Evolutionary conservation across 352 stramenopile genomes (phyloP).

Genomic region (Globisporangium middletonii): DNA sequence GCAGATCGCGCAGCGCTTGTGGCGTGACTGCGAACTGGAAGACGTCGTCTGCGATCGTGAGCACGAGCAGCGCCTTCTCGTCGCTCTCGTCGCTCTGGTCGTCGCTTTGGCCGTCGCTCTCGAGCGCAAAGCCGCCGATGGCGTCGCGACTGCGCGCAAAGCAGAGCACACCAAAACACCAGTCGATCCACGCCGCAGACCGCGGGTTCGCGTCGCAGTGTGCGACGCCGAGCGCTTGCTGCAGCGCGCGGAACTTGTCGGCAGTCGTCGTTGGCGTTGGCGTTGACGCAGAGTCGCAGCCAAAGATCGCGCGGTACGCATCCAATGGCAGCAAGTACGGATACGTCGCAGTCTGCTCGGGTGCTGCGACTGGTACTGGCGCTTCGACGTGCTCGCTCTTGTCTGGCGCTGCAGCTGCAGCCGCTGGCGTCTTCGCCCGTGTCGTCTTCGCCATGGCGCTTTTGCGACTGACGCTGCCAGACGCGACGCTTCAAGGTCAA

Average conservation of each 20-base stretch:
- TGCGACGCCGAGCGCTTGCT: slow-evolving; percentile 32
- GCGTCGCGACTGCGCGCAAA: slow-evolving; percentile 30
- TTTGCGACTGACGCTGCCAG: not conserved
- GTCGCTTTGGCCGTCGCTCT: too few relatives aligned
- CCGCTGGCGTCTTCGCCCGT: slow-evolving; percentile 1
- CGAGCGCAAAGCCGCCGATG: slow-evolving; percentile 1
- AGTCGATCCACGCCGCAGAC: slow-evolving; percentile 47
- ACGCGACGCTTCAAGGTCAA: not conserved
- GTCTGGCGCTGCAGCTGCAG: not conserved
- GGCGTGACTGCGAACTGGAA: slow-evolving; percentile 43
- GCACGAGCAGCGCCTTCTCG: slow-evolving; percentile 33
- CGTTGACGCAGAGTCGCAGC: not conserved
- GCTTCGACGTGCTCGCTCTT: slow-evolving; percentile 6
- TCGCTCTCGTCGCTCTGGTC: slow-evolving; percentile 10
- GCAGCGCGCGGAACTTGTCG: slow-evolving; percentile 27
- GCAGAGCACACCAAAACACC: slow-evolving; percentile 56
- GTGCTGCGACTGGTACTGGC: not conserved
- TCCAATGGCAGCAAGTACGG: slow-evolving; percentile 14
- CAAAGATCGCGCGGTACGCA: slow-evolving; percentile 7
- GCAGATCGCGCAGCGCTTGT: slow-evolving; percentile 6
- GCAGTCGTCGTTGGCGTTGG: not conserved
- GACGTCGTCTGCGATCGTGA: slow-evolving; percentile 45
- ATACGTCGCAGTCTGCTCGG: not conserved
- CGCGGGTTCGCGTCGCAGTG: slow-evolving; percentile 49
- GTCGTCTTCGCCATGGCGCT: slow-evolving; percentile 10